Percentiles rank a stretch among this genome's conserved stretches.
Conservation (phyloP, 108 stramenopile species). For the Skeletonema marinoi region DNA sequence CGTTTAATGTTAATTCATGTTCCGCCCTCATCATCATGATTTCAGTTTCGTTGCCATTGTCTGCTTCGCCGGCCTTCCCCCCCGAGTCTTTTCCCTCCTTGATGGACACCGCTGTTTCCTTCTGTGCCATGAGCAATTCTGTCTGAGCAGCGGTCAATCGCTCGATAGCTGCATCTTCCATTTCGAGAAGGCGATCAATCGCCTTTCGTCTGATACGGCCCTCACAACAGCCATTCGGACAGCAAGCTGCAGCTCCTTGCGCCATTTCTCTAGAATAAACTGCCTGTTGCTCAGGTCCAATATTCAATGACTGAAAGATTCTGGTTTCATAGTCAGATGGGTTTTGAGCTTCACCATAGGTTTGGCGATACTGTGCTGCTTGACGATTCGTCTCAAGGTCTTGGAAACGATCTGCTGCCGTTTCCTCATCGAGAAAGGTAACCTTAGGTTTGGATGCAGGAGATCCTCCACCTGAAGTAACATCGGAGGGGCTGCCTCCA, state of each 20-base stretch:
- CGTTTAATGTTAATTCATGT: background rate
- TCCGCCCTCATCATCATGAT: constrained; percentile 11
- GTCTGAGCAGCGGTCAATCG: constrained; percentile 61
- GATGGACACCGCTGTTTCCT: constrained; percentile 44
- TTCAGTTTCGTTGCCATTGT: constrained; percentile 19
- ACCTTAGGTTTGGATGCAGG: constrained; percentile 1
- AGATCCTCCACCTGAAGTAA: background rate
- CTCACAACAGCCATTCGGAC: constrained; percentile 81
- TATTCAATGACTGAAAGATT: constrained; percentile 59
- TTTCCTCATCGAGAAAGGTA: constrained; percentile 37
- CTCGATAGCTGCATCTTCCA: constrained; percentile 64
- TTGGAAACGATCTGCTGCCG: constrained; percentile 16
- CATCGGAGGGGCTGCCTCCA: background rate
- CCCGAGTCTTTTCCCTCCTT: constrained; percentile 19
- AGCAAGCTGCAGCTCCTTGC: constrained; percentile 78
- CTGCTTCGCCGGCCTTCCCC: background rate
- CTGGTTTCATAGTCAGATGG: constrained; percentile 33
- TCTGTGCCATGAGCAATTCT: constrained; percentile 57
- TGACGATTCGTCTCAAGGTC: constrained; percentile 13
- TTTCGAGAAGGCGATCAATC: constrained; percentile 62
- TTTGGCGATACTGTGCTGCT: constrained; percentile 32
- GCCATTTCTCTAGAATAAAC: constrained; percentile 87
- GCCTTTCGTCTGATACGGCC: constrained; percentile 45
- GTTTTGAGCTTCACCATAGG: constrained; percentile 14
- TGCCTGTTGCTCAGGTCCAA: constrained; percentile 85